These are phyloP conservation scores for Prunus dulcis DNA, from an alignment of 306 rosid species.

Conservation along the genomic window DNA sequence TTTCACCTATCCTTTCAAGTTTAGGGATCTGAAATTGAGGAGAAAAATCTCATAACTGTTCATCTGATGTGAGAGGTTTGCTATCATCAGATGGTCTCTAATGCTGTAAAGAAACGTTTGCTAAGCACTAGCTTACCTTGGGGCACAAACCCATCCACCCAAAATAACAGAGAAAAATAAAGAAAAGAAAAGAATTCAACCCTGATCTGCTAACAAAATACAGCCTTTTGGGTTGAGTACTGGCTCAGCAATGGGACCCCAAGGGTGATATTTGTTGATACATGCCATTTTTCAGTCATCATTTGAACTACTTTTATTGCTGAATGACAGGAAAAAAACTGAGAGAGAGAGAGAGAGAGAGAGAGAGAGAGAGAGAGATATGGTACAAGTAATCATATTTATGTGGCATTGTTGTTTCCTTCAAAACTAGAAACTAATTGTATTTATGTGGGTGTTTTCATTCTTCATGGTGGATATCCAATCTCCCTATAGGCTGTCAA, in stretches of 20 bases:
- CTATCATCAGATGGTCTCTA: too few relatives aligned
- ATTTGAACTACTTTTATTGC: conserved; percentile 4
- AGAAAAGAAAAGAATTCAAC: neutral
- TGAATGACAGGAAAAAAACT: conserved; percentile 1
- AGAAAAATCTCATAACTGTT: neutral
- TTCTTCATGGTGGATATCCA: conserved; percentile 11
- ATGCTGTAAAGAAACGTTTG: conserved; percentile 2
- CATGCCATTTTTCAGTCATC: neutral
- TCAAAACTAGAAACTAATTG: conserved; percentile 4
- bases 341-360: neutral
- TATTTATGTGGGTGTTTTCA: neutral
- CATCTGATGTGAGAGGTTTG: too few relatives aligned
- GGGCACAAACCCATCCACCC: neutral
- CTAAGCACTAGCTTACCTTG: neutral
- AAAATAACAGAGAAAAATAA: neutral
- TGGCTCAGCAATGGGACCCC: neutral
- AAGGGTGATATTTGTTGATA: neutral
- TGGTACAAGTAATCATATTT: neutral
- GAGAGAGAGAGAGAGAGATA: neutral
- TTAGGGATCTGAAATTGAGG: neutral
- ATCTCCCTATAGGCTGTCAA: neutral
- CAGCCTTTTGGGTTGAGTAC: neutral
- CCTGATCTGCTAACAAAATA: neutral
- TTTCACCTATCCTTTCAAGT: neutral
- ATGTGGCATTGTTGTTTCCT: neutral